Base-by-base conservation (phyloP, 176 grass and related monocot genomes). In the Aegilops umbellulata region DNA sequence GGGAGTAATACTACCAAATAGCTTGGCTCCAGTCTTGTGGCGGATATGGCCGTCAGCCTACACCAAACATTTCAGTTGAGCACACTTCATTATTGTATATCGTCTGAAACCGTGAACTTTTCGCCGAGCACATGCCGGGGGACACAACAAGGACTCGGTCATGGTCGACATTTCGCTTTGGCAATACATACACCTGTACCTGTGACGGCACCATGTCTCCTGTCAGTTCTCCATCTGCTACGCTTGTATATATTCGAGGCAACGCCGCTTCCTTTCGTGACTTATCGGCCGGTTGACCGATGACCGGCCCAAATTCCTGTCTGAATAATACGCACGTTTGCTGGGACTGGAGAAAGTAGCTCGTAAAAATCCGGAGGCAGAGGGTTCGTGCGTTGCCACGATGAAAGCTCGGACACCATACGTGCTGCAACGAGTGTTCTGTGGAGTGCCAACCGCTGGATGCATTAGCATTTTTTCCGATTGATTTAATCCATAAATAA, bases 161-260 rank as follows among this genome's bases (percentile, higher is more conserved):
- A 77, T 83, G 44, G 60, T 87, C 61, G 62, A 80, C 80, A 25
- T 82, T 55, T 32, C 7, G n/a, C 46, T 55, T 31, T 47, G 27
- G 15, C 13, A 51, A 17, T 51, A 17, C 47, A 29, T 47, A 7
- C 64, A 20, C 42, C 23, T 65, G 22, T 72, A 39, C 78, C 22
- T 74, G 39, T 72, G 27, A 2, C 32, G 61, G 79, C 70, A 32
- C 41, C 71, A 77, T 47, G 79, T 30, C 53, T 67, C 27, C 4
- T 64, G 36, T 26, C 38, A 69, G 63, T 53, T 62, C 15, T 82
- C 32, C 71, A 39, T 76, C 20, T 66, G 31, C 22, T 2, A 14
- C 17, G 26, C n/a, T 51, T 58, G 17, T 23, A 11, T 22, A 24
- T 41, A n/a, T 24, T 19, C 74, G 87, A 62, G 0, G 22, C 82